Percentiles rank a stretch among this genome's conserved stretches.
phyloP scores from a whole-genome alignment of 169 alveolate genomes.

The Plasmodium gallinaceum region DNA sequence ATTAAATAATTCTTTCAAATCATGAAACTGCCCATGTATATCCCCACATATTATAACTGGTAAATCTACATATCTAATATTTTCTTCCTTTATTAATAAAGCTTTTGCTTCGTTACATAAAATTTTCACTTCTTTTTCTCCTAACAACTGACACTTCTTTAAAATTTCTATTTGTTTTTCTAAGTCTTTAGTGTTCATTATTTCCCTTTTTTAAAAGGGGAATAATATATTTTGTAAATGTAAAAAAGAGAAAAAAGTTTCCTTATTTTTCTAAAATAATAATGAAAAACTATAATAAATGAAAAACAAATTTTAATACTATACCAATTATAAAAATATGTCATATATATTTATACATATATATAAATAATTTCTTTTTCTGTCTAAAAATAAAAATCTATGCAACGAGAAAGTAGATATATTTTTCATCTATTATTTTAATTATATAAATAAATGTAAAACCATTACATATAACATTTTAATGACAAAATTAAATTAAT shows the following conservation, averaged over 20 bases:
- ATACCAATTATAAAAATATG: too few species aligned
- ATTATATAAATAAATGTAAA: too few species aligned
- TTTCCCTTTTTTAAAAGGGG: constrained; percentile 19
- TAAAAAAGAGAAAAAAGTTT: too few species aligned
- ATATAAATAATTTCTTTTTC: neutral
- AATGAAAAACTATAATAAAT: too few species aligned
- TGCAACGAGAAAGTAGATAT: too few species aligned
- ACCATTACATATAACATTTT: too few species aligned
- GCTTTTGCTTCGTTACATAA: constrained; percentile 51
- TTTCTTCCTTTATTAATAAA: constrained; percentile 26
- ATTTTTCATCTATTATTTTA: too few species aligned
- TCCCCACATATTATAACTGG: constrained; percentile 99
- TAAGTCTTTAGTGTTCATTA: constrained; percentile 23
- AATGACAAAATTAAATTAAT: too few species aligned
- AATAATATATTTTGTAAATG: neutral
- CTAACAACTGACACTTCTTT: constrained; percentile 42
- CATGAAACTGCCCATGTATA: constrained; percentile 97
- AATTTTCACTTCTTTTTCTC: constrained; percentile 38
- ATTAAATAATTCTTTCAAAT: constrained; percentile 93
- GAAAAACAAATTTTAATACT: too few species aligned
- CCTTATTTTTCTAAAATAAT: too few species aligned
- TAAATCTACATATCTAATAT: constrained; percentile 87
- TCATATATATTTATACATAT: neutral
- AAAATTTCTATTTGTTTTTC: constrained; percentile 47
- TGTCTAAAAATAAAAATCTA: neutral